A percentile compares a stretch with the other conserved stretches of the same genome.
phyloP scores from a whole-genome alignment of 139 green algal species.

The Astrephomene gubernaculifera region DNA sequence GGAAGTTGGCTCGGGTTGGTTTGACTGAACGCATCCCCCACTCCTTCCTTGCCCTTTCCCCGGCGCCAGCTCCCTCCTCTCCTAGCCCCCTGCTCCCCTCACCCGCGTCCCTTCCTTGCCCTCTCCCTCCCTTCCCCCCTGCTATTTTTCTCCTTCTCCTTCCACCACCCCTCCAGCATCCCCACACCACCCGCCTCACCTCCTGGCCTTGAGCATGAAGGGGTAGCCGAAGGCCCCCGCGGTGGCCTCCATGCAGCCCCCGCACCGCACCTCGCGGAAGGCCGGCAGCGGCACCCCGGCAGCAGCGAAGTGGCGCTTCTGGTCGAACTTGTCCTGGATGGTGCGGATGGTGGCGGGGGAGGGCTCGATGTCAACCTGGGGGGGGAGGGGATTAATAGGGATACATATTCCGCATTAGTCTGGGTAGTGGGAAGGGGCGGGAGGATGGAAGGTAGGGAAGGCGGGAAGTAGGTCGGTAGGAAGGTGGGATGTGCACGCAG shows the following conservation, averaged over 20 bases:
- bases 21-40: background rate
- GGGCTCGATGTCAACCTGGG: constrained; percentile 85
- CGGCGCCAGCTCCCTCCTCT: background rate
- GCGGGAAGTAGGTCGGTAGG: background rate
- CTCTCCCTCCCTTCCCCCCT: background rate
- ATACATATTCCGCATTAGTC: too few relatives aligned
- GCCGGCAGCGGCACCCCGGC: constrained; percentile 82
- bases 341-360: constrained; percentile 75
- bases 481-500: background rate
- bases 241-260: constrained; percentile 60
- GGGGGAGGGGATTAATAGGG: too few relatives aligned
- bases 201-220: constrained; percentile 96
- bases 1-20: too few relatives aligned
- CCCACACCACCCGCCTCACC: constrained; percentile 43
- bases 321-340: constrained; percentile 94
- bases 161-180: background rate
- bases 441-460: too few relatives aligned
- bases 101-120: background rate
- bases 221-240: constrained; percentile 86
- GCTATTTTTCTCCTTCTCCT: too few relatives aligned
- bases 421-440: background rate
- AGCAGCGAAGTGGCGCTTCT: constrained; percentile 93
- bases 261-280: constrained; percentile 80
- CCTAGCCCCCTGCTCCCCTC: too few relatives aligned
- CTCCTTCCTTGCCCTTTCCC: background rate